A percentile compares a stretch with the other conserved stretches of the same genome.
Conservation (phyloP, 1,139 yeast genomes). For the Martiniozyma asiatica region DNA sequence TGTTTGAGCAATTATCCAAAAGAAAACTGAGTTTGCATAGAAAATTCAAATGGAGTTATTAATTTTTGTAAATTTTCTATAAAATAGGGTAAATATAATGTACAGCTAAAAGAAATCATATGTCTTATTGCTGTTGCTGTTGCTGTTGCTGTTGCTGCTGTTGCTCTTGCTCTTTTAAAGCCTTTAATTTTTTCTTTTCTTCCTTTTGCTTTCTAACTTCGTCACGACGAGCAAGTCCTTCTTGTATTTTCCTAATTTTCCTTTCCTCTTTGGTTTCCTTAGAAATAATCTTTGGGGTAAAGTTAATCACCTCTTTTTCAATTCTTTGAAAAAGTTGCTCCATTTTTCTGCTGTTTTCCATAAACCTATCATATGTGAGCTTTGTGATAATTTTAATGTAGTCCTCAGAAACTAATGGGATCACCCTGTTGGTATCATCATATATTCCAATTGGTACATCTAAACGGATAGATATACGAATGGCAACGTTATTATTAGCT, state of each 20-base stretch:
- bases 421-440: constrained; percentile 23
- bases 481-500: constrained; percentile 64
- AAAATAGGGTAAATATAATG: too few relatives aligned
- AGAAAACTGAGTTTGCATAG: too few relatives aligned
- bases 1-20: too few relatives aligned
- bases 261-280: constrained; percentile 40
- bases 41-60: too few relatives aligned
- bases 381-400: constrained; percentile 39
- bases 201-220: constrained; percentile 14
- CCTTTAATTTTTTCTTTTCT: constrained; percentile 10
- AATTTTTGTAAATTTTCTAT: too few relatives aligned
- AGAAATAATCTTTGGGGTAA: constrained; percentile 16
- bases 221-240: constrained; percentile 40
- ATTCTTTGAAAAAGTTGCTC: constrained; percentile 35
- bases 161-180: constrained; percentile 1
- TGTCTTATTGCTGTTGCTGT: background rate
- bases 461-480: constrained; percentile 56
- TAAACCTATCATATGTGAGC: constrained; percentile 46
- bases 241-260: constrained; percentile 43
- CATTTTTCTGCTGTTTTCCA: constrained; percentile 49
- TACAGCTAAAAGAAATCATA: too few relatives aligned
- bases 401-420: constrained; percentile 34
- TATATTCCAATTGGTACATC: constrained; percentile 61
- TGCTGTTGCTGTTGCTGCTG: background rate
- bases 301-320: constrained; percentile 14